A percentile compares a stretch with the other conserved stretches of the same genome.
Evolutionary conservation across 2,329 filamentous ascomycete species (phyloP).

Genomic region (Fusarium sp.): DNA sequence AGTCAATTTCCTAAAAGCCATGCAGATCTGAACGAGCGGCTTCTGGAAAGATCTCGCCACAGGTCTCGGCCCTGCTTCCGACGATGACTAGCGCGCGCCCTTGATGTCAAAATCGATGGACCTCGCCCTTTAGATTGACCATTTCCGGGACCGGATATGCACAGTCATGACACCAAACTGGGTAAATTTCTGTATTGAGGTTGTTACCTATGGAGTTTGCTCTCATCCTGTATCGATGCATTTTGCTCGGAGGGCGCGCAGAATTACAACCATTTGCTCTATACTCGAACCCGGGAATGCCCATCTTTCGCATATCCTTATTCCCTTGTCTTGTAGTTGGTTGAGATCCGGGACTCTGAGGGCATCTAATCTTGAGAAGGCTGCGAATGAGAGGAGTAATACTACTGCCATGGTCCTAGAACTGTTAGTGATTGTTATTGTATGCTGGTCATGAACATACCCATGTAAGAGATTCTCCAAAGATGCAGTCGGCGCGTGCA

Average conservation of each 20-base stretch:
- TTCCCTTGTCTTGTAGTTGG: slow-evolving; percentile 30
- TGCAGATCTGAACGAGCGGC: background rate
- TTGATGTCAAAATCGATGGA: slow-evolving; percentile 7
- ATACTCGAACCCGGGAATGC: slow-evolving; percentile 33
- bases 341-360: slow-evolving; percentile 28
- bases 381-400: slow-evolving; percentile 25
- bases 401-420: slow-evolving; percentile 31
- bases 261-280: slow-evolving; percentile 35
- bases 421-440: background rate
- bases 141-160: background rate
- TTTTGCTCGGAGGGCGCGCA: slow-evolving; percentile 30
- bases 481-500: slow-evolving; percentile 11
- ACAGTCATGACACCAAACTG: background rate
- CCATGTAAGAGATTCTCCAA: slow-evolving; percentile 31
- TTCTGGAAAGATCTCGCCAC: slow-evolving; percentile 9
- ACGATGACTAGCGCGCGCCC: slow-evolving; percentile 13
- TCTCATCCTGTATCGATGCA: slow-evolving; percentile 28
- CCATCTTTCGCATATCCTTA: slow-evolving; percentile 32
- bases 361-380: slow-evolving; percentile 20
- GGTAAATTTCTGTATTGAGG: background rate
- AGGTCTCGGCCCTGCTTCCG: background rate
- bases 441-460: background rate
- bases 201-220: accelerated
- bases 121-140: background rate
- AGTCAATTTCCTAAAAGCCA: background rate